phyloP scores from a whole-genome alignment of 768 basidiomycete genomes.

The Plicaturopsis crispa region DNA sequence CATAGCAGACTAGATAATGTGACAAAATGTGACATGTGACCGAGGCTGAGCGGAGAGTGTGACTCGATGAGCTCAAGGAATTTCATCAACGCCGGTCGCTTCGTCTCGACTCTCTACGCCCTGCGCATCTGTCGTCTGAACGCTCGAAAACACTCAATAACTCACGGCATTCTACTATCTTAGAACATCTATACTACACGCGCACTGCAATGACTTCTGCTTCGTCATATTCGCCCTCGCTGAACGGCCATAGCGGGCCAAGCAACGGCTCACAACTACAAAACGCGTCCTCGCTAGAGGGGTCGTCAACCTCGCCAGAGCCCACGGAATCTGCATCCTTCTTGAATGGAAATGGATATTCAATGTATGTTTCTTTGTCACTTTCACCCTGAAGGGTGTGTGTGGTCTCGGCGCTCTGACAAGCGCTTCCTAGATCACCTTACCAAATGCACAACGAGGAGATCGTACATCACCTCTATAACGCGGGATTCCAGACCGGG shows the following conservation, averaged over 20 bases:
- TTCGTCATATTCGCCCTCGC: constrained; percentile 26
- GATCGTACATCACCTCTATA: constrained; percentile 72
- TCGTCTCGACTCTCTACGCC: too few relatives aligned
- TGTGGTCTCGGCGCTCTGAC: constrained; percentile 6
- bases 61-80: too few relatives aligned
- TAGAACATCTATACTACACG: too few relatives aligned
- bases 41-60: too few relatives aligned
- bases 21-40: too few relatives aligned
- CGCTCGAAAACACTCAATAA: too few relatives aligned
- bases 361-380: not conserved
- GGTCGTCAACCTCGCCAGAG: not conserved
- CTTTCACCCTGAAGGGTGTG: constrained; percentile 6
- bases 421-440: constrained; percentile 23
- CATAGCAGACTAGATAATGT: too few relatives aligned
- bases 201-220: constrained; percentile 15
- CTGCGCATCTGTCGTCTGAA: too few relatives aligned
- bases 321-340: not conserved
- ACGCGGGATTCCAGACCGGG: constrained; percentile 74
- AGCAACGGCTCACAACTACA: constrained; percentile 42
- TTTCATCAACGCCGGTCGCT: too few relatives aligned
- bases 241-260: constrained; percentile 45
- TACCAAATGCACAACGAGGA: constrained; percentile 67
- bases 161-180: too few relatives aligned
- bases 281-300: constrained; percentile 29
- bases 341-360: not conserved